Base-by-base conservation (phyloP, 371 early-diverging fungal genomes). In the Syncephalastrum sp. region DNA sequence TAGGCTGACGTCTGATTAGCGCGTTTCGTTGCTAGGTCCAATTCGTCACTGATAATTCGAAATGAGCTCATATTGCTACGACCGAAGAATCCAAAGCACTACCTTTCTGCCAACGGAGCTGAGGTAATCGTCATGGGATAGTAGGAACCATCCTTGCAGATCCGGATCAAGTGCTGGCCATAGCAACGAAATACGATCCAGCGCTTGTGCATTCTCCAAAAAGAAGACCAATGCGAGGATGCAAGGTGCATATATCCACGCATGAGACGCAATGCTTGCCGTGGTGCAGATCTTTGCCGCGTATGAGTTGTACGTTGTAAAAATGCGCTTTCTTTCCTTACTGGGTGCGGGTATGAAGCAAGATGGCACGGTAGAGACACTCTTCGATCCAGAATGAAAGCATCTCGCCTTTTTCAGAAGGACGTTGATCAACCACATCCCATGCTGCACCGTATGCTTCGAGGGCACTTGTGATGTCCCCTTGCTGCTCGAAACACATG, bases 341-440 rank as follows among this genome's bases (percentile, higher is more conserved):
- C 29, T 29, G 29, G 29, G 29, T 29, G 7, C 29, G 29, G 29
- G 29, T 29, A 7, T 29, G 29, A 47, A 85, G 52, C 53, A 87
- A 56, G 3, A 82, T 68, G 5, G 79, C 75, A 19, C 87, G 78
- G 61, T 87, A 89, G 55, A 89, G 69, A 27, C 86, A 86, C 44
- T 85, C 85, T 50, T 90, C 88, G 6, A 82, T 55, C 89, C 90
- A 90, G 55, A 70, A 72, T 8, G 69, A 66, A 51, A 85, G 67
- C 59, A 85, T 81, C 25, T 81, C 85, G 44, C 69, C 59, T 23
- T 70, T 68, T 54, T 84, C 85, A n/a, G 63, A 49, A 48, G 81
- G 66, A 54, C 77, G 67, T 38, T 72, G 58, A 8, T 72, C 69
- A 7, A 78, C 69, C 3, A 79, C 71, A 19, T 51, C 42, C 47